These are phyloP conservation scores for Melanogaster broomeanus DNA, from an alignment of 768 basidiomycete genomes.

Conservation along the genomic window DNA sequence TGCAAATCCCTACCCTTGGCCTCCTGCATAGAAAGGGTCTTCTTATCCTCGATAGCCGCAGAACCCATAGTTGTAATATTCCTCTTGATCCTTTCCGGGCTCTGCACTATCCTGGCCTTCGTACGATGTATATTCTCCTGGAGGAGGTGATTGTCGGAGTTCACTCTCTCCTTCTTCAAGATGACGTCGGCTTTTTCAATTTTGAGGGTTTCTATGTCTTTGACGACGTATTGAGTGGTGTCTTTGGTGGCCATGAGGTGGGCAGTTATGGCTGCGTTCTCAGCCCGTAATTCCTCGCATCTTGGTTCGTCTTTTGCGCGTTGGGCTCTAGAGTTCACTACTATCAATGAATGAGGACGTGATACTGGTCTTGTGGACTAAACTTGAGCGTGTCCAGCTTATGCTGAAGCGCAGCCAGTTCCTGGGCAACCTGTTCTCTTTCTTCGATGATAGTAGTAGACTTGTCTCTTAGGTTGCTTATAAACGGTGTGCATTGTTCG, in stretches of 20 bases:
- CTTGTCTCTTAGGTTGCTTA: constrained; percentile 60
- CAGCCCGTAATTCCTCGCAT: constrained; percentile 57
- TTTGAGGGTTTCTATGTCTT: constrained; percentile 73
- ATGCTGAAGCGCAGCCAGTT: constrained; percentile 49
- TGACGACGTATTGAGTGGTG: constrained; percentile 54
- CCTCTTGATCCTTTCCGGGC: constrained; percentile 85
- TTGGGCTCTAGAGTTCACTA: constrained; percentile 46
- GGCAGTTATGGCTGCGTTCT: constrained; percentile 62
- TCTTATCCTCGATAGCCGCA: constrained; percentile 71
- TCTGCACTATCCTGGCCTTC: constrained; percentile 81
- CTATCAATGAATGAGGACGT: not conserved
- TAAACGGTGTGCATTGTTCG: constrained; percentile 66
- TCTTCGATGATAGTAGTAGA: constrained; percentile 60
- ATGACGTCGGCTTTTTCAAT: constrained; percentile 64
- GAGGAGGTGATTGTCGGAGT: constrained; percentile 57
- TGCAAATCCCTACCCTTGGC: constrained; percentile 78
- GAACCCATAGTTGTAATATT: constrained; percentile 77
- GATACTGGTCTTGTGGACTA: constrained; percentile 17
- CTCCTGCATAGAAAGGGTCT: constrained; percentile 61
- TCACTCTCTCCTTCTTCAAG: constrained; percentile 69
- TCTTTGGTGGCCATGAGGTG: constrained; percentile 74
- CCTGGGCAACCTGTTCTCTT: constrained; percentile 55
- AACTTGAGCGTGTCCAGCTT: constrained; percentile 62
- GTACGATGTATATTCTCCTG: constrained; percentile 64
- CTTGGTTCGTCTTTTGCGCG: constrained; percentile 70